Evolutionary conservation across 441 rosid genomes (phyloP), one percentile per base, ranked within the genome.

Genomic region (Monsonia emarginata): DNA sequence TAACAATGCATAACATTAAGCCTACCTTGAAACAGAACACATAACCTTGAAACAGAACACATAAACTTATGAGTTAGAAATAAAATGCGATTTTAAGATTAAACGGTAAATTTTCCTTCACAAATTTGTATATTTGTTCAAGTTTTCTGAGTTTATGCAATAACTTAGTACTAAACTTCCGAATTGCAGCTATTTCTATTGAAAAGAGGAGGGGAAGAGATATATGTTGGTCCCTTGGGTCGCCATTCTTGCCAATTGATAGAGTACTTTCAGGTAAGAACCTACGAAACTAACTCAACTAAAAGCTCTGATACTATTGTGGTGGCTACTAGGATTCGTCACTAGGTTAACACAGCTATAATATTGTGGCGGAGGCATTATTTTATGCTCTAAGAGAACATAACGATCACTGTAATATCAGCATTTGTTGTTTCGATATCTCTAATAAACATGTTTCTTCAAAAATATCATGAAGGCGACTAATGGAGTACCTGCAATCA

Each of bases 401-500:
- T n/a, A n/a, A n/a, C n/a, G n/a, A n/a, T n/a, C n/a, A n/a, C n/a
- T n/a, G n/a, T n/a, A n/a, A 38, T 11, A 22, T 5, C 8, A 21
- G 4, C 7, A 46, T n/a, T 1, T 44, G 16, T 1, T n/a, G n/a
- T 40, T 36, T 58, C 14, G 13, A 58, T n/a, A n/a, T n/a, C 11
- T 16, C 26, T 0, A 28, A 36, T 9, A 7, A n/a, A n/a, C 40
- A 13, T 10, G 40, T 8, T 36, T 36, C 1, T 50, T 48, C 64
- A n/a, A n/a, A n/a, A n/a, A n/a, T n/a, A n/a, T 44, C 65, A 1
- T 36, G 40, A 26, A 91, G 95, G 85, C 64, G 64, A 70, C 40
- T 8, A 36, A 36, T 36, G 91, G 89, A 71, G 82, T 84, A 8
- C 59, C 72, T 40, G 85, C 82, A 73, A 89, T 88, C 50, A 89